Conservation (phyloP, 768 basidiomycete genomes). For the Daedaleopsis nitida region DNA sequence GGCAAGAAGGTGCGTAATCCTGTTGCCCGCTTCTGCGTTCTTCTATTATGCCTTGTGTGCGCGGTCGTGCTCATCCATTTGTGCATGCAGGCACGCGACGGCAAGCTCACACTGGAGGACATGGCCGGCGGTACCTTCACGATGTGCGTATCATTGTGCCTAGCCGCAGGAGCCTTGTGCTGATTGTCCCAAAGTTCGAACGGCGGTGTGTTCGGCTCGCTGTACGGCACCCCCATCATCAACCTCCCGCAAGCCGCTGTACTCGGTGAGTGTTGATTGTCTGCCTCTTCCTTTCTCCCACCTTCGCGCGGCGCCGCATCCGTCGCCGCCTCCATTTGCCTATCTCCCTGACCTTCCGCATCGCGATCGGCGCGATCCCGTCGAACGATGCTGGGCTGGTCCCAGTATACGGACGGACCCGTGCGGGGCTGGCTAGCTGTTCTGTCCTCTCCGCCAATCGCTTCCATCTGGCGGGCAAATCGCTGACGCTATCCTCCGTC, state of each 20-base stretch:
- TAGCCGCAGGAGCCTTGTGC: not conserved
- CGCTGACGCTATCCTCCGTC: not conserved
- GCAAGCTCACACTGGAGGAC: slow-evolving; percentile 95
- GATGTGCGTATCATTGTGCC: slow-evolving; percentile 58
- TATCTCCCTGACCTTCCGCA: not conserved
- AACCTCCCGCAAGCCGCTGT: slow-evolving; percentile 96
- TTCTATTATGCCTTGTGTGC: not conserved
- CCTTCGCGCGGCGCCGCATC: slow-evolving; percentile 4
- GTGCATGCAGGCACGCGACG: slow-evolving; percentile 68
- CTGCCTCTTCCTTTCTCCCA: not conserved
- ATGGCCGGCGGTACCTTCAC: slow-evolving; percentile 99
- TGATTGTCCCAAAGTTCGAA: slow-evolving; percentile 68
- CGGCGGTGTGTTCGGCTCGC: slow-evolving; percentile 96
- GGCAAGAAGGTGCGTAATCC: slow-evolving; percentile 74
- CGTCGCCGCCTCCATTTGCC: not conserved
- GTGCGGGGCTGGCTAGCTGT: too few species aligned
- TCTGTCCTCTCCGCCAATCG: not conserved
- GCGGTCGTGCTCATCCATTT: not conserved
- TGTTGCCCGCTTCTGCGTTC: not conserved
- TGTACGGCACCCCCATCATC: slow-evolving; percentile 99
- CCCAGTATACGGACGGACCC: too few species aligned
- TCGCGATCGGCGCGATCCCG: slow-evolving; percentile 1
- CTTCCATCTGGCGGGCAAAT: not conserved
- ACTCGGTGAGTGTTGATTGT: slow-evolving; percentile 57
- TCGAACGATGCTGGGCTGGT: not conserved